Percentiles rank a stretch among this genome's conserved stretches.
These are phyloP conservation scores for Ophiostoma himal-ulmi DNA, from an alignment of 2,329 filamentous ascomycete genomes.

Conservation along the genomic window DNA sequence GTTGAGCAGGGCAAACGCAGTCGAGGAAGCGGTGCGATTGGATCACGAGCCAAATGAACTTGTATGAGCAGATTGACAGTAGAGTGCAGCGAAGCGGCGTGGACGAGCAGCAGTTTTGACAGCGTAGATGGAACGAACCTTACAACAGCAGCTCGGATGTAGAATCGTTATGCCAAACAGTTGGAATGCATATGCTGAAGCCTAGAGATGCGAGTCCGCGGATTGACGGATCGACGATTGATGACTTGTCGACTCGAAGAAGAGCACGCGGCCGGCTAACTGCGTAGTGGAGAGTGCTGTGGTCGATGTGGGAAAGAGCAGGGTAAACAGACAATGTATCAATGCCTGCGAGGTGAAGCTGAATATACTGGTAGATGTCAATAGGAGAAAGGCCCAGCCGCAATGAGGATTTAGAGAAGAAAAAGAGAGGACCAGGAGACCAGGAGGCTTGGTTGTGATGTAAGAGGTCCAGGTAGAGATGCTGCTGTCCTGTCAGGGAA, in stretches of 20 bases:
- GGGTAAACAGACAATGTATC: not conserved
- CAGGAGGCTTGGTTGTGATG: constrained; percentile 19
- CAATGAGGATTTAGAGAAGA: constrained; percentile 14
- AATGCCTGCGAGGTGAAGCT: not conserved
- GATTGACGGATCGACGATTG: constrained; percentile 6
- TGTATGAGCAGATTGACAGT: not conserved
- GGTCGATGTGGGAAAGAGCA: not conserved
- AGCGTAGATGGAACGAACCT: not conserved
- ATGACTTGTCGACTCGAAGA: not conserved
- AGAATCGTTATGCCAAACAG: not conserved
- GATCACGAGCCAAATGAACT: constrained; percentile 2
- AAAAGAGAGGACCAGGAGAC: not conserved
- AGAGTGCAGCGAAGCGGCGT: not conserved
- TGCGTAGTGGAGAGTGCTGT: not conserved
- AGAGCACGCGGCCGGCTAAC: constrained; percentile 1
- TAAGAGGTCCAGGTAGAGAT: constrained; percentile 17
- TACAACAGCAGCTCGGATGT: constrained; percentile 3
- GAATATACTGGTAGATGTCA: not conserved
- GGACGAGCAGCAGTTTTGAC: not conserved
- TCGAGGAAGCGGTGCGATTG: not conserved
- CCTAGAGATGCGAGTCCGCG: constrained; percentile 3
- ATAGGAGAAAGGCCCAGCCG: constrained; percentile 6
- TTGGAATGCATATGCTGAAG: not conserved
- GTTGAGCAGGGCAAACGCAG: not conserved
- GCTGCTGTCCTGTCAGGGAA: constrained; percentile 9